Evolutionary conservation across 805 yeast genomes (phyloP), one percentile per base, ranked within the genome.

Genomic region (Yamadazyma kitorensis): DNA sequence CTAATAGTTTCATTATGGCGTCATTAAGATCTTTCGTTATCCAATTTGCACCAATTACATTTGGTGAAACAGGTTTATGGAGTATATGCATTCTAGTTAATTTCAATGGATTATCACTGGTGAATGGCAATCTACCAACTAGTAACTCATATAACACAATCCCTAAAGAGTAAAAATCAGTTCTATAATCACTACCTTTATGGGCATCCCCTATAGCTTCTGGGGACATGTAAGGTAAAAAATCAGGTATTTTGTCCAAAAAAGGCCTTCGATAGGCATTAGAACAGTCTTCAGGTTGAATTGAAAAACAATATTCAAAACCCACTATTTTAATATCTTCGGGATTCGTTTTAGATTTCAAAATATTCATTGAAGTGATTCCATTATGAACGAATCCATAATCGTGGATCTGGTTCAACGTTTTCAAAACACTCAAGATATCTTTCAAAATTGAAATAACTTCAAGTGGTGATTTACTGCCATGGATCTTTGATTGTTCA

Each of bases 81-180:
- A 56, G 45, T 5, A 70, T 52, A 40, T 68, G 72, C 61, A 64
- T 59, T 31, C 62, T 47, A 3, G 64, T 57, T 13, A 72, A 40
- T 19, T 62, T 61, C 3, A 59, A 43, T 2, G 70, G 60, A 40
- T 63, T 70, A 8, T 61, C 55, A 2, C 68, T 55, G 20, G 55
- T 55, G 44, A 73, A 71, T 0, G 77, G 78, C 2, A 68, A 45
- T 10, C 55, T 50, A 1, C 77, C 75, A 11, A 70, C 59, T 9
- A 73, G 36, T n/a, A 70, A 37, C 34, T 73, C 76, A 40, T 74
- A 74, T 13, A 74, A 37, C 6, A 74, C 64, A n/a, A 73, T 59
- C 23, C 80, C 80, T 7, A 72, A 33, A 18, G 73, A 59, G 48
- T 73, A 74, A 29, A 71, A 57, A 46, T 74, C 79, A 0, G 78